Percentiles rank a stretch among this genome's conserved stretches.
These are phyloP conservation scores for Tulasnella sp. DNA, from an alignment of 768 basidiomycete species.

Conservation along the genomic window DNA sequence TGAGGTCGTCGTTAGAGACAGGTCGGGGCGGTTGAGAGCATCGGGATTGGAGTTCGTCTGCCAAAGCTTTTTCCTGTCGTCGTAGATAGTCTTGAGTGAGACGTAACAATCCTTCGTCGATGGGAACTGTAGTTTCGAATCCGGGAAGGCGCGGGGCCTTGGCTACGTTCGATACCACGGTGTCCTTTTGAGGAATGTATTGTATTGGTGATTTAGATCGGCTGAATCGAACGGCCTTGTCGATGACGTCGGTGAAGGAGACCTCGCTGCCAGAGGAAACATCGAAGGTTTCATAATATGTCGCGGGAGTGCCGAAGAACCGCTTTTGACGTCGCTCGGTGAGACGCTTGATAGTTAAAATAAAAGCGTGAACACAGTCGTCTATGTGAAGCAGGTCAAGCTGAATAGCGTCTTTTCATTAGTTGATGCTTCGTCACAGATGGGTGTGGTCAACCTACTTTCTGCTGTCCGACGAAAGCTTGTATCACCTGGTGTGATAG, in stretches of 20 bases:
- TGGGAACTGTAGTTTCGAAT: constrained; percentile 21
- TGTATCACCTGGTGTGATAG: constrained; percentile 26
- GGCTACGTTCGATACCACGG: neutral
- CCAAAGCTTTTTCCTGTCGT: neutral
- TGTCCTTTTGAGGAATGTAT: constrained; percentile 20
- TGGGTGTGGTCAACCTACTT: neutral
- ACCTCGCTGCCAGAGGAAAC: constrained; percentile 24
- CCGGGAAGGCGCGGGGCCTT: constrained; percentile 20
- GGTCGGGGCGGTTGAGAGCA: neutral
- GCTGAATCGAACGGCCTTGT: constrained; percentile 22
- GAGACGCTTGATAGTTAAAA: constrained; percentile 21
- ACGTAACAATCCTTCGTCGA: constrained; percentile 23
- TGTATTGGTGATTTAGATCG: constrained; percentile 25
- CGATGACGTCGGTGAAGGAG: constrained; percentile 22
- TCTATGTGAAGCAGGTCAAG: constrained; percentile 25
- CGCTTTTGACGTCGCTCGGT: neutral
- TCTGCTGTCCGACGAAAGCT: constrained; percentile 21
- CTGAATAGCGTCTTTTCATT: neutral
- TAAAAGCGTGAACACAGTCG: constrained; percentile 25
- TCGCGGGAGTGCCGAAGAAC: neutral
- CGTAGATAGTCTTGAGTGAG: constrained; percentile 18
- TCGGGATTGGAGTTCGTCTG: neutral
- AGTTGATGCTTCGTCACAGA: neutral
- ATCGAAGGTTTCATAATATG: constrained; percentile 21
- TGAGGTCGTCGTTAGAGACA: constrained; percentile 13